These are phyloP conservation scores for Aciculosporium take DNA, from an alignment of 2,329 filamentous ascomycete genomes.

Conservation along the genomic window DNA sequence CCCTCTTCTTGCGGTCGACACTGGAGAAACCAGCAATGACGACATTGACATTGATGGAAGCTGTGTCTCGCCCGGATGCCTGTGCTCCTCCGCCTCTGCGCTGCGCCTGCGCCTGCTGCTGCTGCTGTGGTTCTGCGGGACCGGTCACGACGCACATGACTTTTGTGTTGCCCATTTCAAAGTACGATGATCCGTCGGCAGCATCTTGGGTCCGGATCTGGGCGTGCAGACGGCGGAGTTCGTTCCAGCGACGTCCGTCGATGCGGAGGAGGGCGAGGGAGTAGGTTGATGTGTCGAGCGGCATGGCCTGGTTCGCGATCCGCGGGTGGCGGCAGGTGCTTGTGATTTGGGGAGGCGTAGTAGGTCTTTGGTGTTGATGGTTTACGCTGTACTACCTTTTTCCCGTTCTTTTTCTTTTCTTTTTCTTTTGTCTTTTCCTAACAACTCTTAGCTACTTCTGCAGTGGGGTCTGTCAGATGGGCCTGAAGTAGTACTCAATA, in stretches of 20 bases:
- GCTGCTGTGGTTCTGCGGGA: conserved; percentile 54
- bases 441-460: too few species aligned
- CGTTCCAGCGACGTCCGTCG: conserved; percentile 88
- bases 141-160: conserved; percentile 87
- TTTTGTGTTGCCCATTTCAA: conserved; percentile 96
- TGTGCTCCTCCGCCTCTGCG: conserved; percentile 24
- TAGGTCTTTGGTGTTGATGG: too few species aligned
- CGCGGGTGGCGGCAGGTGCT: too few species aligned
- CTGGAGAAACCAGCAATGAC: conserved; percentile 78
- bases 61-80: conserved; percentile 29
- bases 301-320: too few species aligned
- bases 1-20: conserved; percentile 67
- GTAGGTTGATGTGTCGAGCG: conserved; percentile 89
- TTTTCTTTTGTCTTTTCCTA: too few species aligned
- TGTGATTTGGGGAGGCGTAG: not conserved
- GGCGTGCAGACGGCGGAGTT: conserved; percentile 74
- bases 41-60: conserved; percentile 64
- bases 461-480: too few species aligned
- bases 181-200: conserved; percentile 82
- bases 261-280: conserved; percentile 69
- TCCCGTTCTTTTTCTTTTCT: too few species aligned
- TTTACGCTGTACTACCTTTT: too few species aligned
- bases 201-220: conserved; percentile 87
- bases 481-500: too few species aligned
- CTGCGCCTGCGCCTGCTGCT: conserved; percentile 43